Evolutionary conservation across 2,329 filamentous ascomycete species (phyloP).

Genomic region (Stemphylium vesicarium): DNA sequence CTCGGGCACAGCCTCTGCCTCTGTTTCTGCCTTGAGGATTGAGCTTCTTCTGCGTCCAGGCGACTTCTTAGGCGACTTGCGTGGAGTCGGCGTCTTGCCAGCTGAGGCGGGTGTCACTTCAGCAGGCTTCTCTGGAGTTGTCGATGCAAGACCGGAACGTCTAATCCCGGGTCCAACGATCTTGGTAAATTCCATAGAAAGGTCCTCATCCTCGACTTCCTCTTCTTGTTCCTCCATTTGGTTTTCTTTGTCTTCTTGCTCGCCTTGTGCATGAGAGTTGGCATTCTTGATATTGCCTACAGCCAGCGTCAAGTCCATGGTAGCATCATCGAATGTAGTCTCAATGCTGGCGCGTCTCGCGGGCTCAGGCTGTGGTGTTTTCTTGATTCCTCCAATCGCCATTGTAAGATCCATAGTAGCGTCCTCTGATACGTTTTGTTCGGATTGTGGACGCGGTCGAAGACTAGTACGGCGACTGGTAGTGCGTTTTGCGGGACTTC

Average conservation of each 20-base stretch:
- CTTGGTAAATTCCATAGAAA: slow-evolving; percentile 61
- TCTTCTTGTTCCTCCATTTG: slow-evolving; percentile 1
- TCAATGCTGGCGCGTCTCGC: slow-evolving; percentile 34
- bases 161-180: slow-evolving; percentile 55
- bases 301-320: slow-evolving; percentile 50
- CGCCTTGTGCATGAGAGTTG: slow-evolving; percentile 4
- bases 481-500: slow-evolving; percentile 47
- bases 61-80: slow-evolving; percentile 34
- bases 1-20: slow-evolving; percentile 15
- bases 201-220: slow-evolving; percentile 47
- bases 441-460: slow-evolving; percentile 48
- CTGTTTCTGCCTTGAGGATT: slow-evolving; percentile 5
- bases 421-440: slow-evolving; percentile 48
- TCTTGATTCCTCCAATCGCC: slow-evolving; percentile 47
- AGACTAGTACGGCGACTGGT: slow-evolving; percentile 45
- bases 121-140: slow-evolving; percentile 30
- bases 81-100: slow-evolving; percentile 30
- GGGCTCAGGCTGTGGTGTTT: slow-evolving; percentile 11
- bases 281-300: slow-evolving; percentile 45
- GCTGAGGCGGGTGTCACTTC: slow-evolving; percentile 13
- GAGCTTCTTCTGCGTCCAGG: slow-evolving; percentile 20
- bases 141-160: slow-evolving; percentile 17
- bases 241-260: neutral
- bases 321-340: slow-evolving; percentile 41
- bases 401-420: slow-evolving; percentile 51